Percentiles rank a stretch among this genome's conserved stretches.
Conservation (phyloP, 176 grass and related monocot species). For the Cymbopogon citratus region DNA sequence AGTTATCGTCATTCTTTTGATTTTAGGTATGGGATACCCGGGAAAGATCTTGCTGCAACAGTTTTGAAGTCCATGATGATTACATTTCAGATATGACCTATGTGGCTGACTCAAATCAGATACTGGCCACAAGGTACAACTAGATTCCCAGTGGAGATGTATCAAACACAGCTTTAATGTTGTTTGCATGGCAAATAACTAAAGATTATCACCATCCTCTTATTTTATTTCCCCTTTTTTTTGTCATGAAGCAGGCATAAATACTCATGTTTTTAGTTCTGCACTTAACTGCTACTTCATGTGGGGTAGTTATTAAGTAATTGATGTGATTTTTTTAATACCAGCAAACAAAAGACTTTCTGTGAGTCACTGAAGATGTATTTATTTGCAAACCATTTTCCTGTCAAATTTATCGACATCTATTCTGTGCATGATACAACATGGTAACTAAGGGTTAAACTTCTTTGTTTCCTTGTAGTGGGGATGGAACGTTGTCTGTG, state of each 20-base stretch:
- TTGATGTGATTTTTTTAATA: constrained; percentile 3
- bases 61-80: constrained; percentile 88
- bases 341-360: not conserved
- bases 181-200: not conserved
- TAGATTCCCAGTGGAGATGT: not conserved
- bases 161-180: not conserved
- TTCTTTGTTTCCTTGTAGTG: constrained; percentile 54
- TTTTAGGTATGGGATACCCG: constrained; percentile 95
- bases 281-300: not conserved
- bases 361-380: not conserved
- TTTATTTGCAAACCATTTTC: not conserved
- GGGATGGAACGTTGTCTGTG: constrained; percentile 89
- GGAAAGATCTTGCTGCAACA: constrained; percentile 72
- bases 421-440: not conserved
- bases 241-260: not conserved
- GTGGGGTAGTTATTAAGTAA: not conserved
- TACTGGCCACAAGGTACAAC: constrained; percentile 76
- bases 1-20: not conserved
- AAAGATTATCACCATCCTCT: not conserved
- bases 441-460: not conserved
- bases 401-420: not conserved
- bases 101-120: constrained; percentile 67
- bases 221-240: not conserved
- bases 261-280: not conserved
- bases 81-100: constrained; percentile 89